Evolutionary conservation across 768 basidiomycete genomes (phyloP).

Genomic region (Imleria badia): DNA sequence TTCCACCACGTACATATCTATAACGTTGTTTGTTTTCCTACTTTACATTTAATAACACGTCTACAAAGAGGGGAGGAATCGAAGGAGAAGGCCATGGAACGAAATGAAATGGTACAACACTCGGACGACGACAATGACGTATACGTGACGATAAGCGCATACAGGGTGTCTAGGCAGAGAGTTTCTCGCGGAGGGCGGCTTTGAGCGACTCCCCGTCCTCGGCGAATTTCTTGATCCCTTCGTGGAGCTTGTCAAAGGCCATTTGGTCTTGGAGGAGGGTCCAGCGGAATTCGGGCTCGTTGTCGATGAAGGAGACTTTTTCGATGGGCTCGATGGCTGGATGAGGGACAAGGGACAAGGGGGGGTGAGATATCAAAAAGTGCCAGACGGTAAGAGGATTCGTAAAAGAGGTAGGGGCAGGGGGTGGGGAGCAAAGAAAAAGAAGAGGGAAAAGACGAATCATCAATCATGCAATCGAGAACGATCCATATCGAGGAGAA

Average conservation of each 20-base stretch:
- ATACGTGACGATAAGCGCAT: too few relatives aligned
- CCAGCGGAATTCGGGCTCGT: constrained; percentile 98
- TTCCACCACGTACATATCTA: neutral
- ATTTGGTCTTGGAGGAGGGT: constrained; percentile 86
- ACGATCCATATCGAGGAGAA: neutral
- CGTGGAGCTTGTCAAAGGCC: constrained; percentile 99
- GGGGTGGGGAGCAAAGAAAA: neutral
- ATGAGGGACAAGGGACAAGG: neutral
- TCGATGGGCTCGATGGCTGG: constrained; percentile 56
- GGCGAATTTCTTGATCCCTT: constrained; percentile 98
- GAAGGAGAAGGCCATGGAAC: neutral
- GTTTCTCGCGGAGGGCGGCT: constrained; percentile 68
- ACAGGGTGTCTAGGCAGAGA: constrained; percentile 29
- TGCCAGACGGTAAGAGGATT: neutral
- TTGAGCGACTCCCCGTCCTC: constrained; percentile 93
- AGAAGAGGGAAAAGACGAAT: constrained; percentile 5
- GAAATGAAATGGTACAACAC: neutral
- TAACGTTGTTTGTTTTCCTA: neutral
- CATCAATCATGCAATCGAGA: constrained; percentile 7
- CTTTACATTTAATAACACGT: neutral
- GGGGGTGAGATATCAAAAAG: neutral
- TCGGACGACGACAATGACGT: too few relatives aligned
- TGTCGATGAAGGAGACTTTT: constrained; percentile 85
- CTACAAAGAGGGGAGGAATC: neutral
- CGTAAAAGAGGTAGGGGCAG: neutral